Base-by-base conservation (phyloP, 805 yeast species). In the Martiniozyma abietophila region DNA sequence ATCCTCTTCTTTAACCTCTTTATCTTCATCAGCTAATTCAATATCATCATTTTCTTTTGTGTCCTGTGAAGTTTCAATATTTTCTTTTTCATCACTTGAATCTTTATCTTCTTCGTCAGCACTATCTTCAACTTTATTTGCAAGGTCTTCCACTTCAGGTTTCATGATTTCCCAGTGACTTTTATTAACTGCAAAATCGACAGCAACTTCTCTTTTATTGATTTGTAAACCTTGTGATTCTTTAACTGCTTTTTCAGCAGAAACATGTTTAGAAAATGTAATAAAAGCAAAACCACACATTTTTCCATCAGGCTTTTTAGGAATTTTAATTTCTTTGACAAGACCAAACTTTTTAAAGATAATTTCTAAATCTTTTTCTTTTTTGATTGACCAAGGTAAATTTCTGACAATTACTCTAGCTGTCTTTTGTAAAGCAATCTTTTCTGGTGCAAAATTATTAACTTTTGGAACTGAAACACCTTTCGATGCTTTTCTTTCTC, bases 201-300 rank as follows among this genome's bases (percentile, higher is more conserved):
- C 96, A 16, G 94, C 92, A 31, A 92, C 96, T 43, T 74, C 79
- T 58, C 98, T 75, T 3, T 86, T 96, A 48, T 76, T 85, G 35
- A 92, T 82, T 56, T 83, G 76, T 52, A 88, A 59, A 6, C 81
- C 95, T 33, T 65, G 69, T 16, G 76, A 65, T 22, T 70, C 85
- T 47, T 82, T 82, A 23, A 88, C 75, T 1, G 96, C 97, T 37
- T 63, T 67, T 46, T 74, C 78, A 32, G 98, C 97, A 42, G 79
- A 74, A 19, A 72, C 60, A 42, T 75, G 67, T 49, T 80, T 83
- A 50, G 75, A 75, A 95, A 92, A 81, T 1, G 92, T 80, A 8
- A 92, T 86, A 56, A 92, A 92, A 0, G 86, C 98, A 69, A 89
- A 92, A 8, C 98, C 98, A 40, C 80, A 64, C 92, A 92, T 81